These are phyloP conservation scores for Abortiporus biennis DNA, from an alignment of 1,284 basidiomycete species.

Conservation along the genomic window DNA sequence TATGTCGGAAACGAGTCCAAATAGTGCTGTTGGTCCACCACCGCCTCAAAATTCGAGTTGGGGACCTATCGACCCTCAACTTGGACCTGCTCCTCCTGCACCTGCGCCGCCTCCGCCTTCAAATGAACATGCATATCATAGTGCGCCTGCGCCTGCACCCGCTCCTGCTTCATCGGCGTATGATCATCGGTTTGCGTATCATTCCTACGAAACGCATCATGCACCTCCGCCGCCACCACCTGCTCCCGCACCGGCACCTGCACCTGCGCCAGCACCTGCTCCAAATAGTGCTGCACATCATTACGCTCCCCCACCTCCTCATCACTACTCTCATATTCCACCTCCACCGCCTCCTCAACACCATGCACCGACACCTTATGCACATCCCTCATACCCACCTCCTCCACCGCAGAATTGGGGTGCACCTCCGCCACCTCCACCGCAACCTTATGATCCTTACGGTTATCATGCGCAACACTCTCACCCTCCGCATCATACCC, in stretches of 20 bases:
- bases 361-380: slow-evolving; percentile 5
- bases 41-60: slow-evolving; percentile 8
- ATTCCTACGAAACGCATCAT: slow-evolving; percentile 14
- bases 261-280: slow-evolving; percentile 10
- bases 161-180: slow-evolving; percentile 16
- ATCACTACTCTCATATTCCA: slow-evolving; percentile 25
- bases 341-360: slow-evolving; percentile 18
- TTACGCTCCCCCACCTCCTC: slow-evolving; percentile 17
- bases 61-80: slow-evolving; percentile 19
- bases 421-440: slow-evolving; percentile 13
- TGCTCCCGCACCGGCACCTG: slow-evolving; percentile 15
- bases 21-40: slow-evolving; percentile 9
- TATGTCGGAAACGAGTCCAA: slow-evolving; percentile 14
- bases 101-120: slow-evolving; percentile 11
- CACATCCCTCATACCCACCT: slow-evolving; percentile 16
- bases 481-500: slow-evolving; percentile 18
- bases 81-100: slow-evolving; percentile 10
- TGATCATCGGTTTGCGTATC: slow-evolving; percentile 21
- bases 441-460: slow-evolving; percentile 10
- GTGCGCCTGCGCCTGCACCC: slow-evolving; percentile 9
- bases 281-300: slow-evolving; percentile 9
- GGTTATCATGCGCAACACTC: slow-evolving; percentile 13
- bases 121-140: not conserved
- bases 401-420: slow-evolving; percentile 11
- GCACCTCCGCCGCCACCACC: slow-evolving; percentile 19